phyloP scores from a whole-genome alignment of 768 basidiomycete species.

The Arthromyces matolae region DNA sequence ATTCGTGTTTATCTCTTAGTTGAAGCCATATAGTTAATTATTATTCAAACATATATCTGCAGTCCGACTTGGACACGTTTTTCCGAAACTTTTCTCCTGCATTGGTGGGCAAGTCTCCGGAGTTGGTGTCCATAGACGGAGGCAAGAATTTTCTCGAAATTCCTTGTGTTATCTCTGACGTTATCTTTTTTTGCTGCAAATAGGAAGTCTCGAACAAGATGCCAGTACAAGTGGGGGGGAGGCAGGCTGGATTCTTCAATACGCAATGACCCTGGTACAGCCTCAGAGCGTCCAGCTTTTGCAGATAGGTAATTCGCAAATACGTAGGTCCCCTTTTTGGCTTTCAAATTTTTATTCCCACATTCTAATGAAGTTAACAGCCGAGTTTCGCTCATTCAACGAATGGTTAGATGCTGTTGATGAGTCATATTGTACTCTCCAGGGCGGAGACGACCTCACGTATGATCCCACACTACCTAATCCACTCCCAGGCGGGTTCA shows the following conservation, averaged over 20 bases:
- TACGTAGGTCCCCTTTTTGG: background rate
- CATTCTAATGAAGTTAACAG: background rate
- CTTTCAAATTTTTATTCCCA: background rate
- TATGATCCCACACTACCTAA: slow-evolving; percentile 31
- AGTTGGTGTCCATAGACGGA: slow-evolving; percentile 43
- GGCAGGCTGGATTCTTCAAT: slow-evolving; percentile 42
- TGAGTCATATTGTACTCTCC: slow-evolving; percentile 30
- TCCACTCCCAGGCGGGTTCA: slow-evolving; percentile 26
- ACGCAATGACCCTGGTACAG: slow-evolving; percentile 37
- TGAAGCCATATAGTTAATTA: slow-evolving; percentile 34
- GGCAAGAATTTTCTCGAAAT: slow-evolving; percentile 25
- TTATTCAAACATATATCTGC: slow-evolving; percentile 38
- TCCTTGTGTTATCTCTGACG: too few species aligned
- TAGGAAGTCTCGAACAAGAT: slow-evolving; percentile 18
- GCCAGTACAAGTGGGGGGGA: slow-evolving; percentile 32
- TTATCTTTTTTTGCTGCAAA: background rate
- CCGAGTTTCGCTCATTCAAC: slow-evolving; percentile 26
- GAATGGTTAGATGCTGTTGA: slow-evolving; percentile 36
- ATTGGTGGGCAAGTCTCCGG: slow-evolving; percentile 37
- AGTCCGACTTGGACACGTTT: slow-evolving; percentile 41
- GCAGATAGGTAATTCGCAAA: slow-evolving; percentile 1
- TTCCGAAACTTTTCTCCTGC: slow-evolving; percentile 35
- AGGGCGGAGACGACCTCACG: slow-evolving; percentile 31
- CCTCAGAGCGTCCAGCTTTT: slow-evolving; percentile 28
- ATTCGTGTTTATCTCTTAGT: background rate